Evolutionary conservation across 2,329 filamentous ascomycete genomes (phyloP).

Genomic region (Capronia americana): DNA sequence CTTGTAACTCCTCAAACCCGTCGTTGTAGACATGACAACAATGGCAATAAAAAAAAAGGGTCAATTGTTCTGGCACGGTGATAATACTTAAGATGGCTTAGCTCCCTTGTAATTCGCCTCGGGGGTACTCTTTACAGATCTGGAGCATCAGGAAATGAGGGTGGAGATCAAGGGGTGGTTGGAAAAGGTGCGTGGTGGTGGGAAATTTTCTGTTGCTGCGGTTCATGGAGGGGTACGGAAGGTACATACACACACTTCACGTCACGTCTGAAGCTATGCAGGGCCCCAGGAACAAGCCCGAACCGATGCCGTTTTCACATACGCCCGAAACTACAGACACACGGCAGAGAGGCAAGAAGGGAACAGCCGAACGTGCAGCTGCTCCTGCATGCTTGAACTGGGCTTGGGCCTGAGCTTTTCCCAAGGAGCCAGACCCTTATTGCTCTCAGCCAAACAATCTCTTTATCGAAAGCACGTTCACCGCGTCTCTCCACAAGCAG

Average conservation of each 20-base stretch:
- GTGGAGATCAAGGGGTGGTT: background rate
- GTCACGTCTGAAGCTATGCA: background rate
- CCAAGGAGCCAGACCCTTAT: background rate
- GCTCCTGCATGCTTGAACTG: background rate
- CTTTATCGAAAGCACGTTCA: conserved; percentile 21
- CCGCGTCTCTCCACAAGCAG: conserved; percentile 6
- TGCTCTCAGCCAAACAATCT: background rate
- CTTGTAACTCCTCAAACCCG: background rate
- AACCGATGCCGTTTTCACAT: background rate
- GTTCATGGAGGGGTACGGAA: background rate
- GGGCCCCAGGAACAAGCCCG: background rate
- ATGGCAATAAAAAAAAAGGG: background rate
- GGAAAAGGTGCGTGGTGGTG: background rate
- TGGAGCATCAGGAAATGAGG: background rate
- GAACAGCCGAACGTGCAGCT: conserved; percentile 1
- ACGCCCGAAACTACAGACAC: background rate
- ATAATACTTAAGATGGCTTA: background rate
- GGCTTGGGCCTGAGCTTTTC: background rate
- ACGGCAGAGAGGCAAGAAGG: background rate
- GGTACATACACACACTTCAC: background rate
- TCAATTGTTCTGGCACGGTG: background rate
- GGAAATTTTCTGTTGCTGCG: background rate
- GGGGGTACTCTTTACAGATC: background rate
- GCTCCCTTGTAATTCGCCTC: background rate
- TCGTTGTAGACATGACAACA: background rate